phyloP scores from a whole-genome alignment of 2,329 filamentous ascomycete genomes.

The Neoscytalidium dimidiatum region DNA sequence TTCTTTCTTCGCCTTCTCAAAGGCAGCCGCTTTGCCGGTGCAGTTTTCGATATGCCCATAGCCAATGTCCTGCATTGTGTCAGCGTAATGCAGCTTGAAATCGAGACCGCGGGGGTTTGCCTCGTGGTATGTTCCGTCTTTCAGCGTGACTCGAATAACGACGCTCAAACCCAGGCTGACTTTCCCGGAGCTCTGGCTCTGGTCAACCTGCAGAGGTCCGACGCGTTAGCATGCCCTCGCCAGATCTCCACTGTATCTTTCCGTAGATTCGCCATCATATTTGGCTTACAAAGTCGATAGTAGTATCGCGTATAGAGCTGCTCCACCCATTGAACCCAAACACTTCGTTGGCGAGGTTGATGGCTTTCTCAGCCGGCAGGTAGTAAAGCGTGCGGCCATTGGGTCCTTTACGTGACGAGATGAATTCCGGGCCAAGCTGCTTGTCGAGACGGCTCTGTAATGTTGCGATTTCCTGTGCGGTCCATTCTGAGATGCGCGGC shows the following conservation, averaged over 20 bases:
- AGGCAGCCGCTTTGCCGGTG: constrained; percentile 91
- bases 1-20: constrained; percentile 99
- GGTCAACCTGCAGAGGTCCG: constrained; percentile 62
- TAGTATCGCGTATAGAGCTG: constrained; percentile 89
- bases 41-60: constrained; percentile 97
- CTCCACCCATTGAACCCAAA: constrained; percentile 99
- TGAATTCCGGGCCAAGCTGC: constrained; percentile 93
- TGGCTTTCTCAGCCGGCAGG: constrained; percentile 93
- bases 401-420: constrained; percentile 81
- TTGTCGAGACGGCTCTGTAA: constrained; percentile 85
- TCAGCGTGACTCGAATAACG: constrained; percentile 84
- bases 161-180: constrained; percentile 86
- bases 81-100: not conserved
- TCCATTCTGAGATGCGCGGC: constrained; percentile 74
- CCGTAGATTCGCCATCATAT: not conserved
- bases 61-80: constrained; percentile 69
- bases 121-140: constrained; percentile 95
- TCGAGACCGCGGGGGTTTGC: constrained; percentile 33
- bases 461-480: constrained; percentile 85
- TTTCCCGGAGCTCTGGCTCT: constrained; percentile 74
- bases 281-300: constrained; percentile 80
- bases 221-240: constrained; percentile 23
- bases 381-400: constrained; percentile 89
- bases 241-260: no score
- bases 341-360: constrained; percentile 90